Evolutionary conservation across 1,139 yeast genomes (phyloP), one percentile per base, ranked within the genome.

Genomic region (Pichia sp.): DNA sequence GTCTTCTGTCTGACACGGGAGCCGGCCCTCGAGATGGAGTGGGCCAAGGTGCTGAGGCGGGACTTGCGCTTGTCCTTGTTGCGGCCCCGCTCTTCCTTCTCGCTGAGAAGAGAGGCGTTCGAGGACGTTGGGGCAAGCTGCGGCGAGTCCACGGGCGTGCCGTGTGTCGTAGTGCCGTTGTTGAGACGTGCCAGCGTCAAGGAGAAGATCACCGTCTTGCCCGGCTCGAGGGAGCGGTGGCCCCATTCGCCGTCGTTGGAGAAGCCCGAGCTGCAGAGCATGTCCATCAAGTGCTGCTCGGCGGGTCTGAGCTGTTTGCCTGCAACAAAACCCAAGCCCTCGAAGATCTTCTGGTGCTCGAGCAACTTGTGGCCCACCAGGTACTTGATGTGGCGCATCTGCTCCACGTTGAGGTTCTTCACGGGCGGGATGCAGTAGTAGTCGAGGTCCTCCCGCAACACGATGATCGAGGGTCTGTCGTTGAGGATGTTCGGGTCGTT

Each of bases 181-280:
- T 60, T 63, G 64, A 86, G 76, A 52, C 93, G 80, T 42, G 89
- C 90, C 63, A 95, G 78, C 63, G 93, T 87, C 58, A 95, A 74
- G 18, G 96, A 88, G 61, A 87, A 83, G 48, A 95, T 78, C 22
- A 90, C 93, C 18, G 98, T 87, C 65, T 87, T 87, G 53, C 82
- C 81, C 0, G 96, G 95, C 66, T 91, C 98, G 58, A 85, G 75
- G 9, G 87, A 81, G 57, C 99, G 75, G 65, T 82, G 84, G 3
- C 96, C 97, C 99, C 99, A 95, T 22, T 67, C 65, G 43, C 88
- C 91, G 30, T 75, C 74, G 8, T 78, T 71, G 4, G 74, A 70
- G 60, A 91, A 88, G 0, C 99, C 99, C 1, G 96, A 85, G 0
- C 95, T 78, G 63, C 97, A 90, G 50, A 95, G 77, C 99, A 95